A percentile compares a stretch with the other conserved stretches of the same genome.
Evolutionary conservation across 2,329 filamentous ascomycete genomes (phyloP).

Genomic region (Proliferodiscus dingleyae): DNA sequence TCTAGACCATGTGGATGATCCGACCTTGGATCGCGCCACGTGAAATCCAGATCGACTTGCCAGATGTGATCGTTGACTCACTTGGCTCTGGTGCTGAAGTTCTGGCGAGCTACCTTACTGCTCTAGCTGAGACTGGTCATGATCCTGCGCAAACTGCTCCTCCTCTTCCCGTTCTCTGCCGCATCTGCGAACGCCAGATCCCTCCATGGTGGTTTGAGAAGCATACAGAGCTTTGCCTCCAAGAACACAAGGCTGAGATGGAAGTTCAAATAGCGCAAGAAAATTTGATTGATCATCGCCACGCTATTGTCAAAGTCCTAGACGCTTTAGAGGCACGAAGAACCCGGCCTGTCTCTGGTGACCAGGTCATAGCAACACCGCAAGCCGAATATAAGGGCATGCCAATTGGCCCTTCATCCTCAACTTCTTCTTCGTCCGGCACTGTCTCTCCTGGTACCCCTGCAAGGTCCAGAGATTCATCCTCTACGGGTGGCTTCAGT

Average conservation of each 20-base stretch:
- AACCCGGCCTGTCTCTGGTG: slow-evolving; percentile 56
- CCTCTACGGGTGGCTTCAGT: slow-evolving; percentile 64
- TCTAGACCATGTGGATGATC: slow-evolving; percentile 98
- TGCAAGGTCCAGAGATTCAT: slow-evolving; percentile 65
- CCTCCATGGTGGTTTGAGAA: slow-evolving; percentile 99
- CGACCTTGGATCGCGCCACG: slow-evolving; percentile 82
- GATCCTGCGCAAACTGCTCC: slow-evolving; percentile 73
- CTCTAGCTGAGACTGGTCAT: slow-evolving; percentile 75
- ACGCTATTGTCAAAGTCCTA: slow-evolving; percentile 89
- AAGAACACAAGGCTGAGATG: slow-evolving; percentile 96
- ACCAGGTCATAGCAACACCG: slow-evolving; percentile 43
- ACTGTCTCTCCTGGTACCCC: slow-evolving; percentile 66
- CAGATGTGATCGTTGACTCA: slow-evolving; percentile 82
- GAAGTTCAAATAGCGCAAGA: slow-evolving; percentile 96
- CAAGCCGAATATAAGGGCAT: slow-evolving; percentile 83
- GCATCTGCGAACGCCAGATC: slow-evolving; percentile 96
- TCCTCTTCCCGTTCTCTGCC: slow-evolving; percentile 81
- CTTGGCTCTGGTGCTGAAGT: slow-evolving; percentile 93
- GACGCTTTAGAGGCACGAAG: slow-evolving; percentile 82
- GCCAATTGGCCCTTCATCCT: slow-evolving; percentile 69
- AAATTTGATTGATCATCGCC: slow-evolving; percentile 83
- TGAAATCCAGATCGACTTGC: slow-evolving; percentile 94
- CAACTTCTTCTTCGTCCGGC: slow-evolving; percentile 64
- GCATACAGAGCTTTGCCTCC: slow-evolving; percentile 90
- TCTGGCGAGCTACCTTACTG: slow-evolving; percentile 86